phyloP scores from a whole-genome alignment of 1,139 yeast species.

The Suhomyces chickasaworum region DNA sequence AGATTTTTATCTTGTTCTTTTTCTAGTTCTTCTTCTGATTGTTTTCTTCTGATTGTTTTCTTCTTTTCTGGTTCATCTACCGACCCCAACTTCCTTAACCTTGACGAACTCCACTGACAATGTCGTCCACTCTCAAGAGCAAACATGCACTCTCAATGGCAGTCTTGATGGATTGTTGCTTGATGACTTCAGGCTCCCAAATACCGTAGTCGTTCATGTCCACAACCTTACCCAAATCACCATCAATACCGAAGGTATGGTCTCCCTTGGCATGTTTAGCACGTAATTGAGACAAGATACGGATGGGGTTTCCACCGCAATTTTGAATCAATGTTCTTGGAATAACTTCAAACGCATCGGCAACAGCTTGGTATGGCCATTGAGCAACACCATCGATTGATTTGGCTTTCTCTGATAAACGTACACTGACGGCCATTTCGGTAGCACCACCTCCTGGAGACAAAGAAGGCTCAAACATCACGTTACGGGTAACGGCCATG shows the following conservation, averaged over 20 bases:
- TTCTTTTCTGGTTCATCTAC: too few relatives aligned
- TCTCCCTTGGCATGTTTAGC: constrained; percentile 95
- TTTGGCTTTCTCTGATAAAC: constrained; percentile 87
- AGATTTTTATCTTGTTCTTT: too few relatives aligned
- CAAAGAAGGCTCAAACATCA: constrained; percentile 89
- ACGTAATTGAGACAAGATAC: constrained; percentile 84
- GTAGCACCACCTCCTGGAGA: constrained; percentile 99
- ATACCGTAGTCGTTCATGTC: constrained; percentile 96
- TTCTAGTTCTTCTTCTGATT: too few relatives aligned
- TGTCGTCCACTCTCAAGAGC: constrained; percentile 93
- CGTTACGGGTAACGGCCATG: constrained; percentile 96
- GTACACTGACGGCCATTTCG: constrained; percentile 96
- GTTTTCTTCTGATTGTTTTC: too few relatives aligned
- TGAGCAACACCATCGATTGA: constrained; percentile 92
- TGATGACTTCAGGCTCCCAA: constrained; percentile 99
- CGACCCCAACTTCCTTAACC: background rate
- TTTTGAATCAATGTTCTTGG: constrained; percentile 97
- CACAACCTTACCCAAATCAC: constrained; percentile 89
- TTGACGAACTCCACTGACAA: constrained; percentile 90
- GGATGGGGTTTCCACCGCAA: constrained; percentile 96
- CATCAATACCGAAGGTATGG: constrained; percentile 88
- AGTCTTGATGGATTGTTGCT: constrained; percentile 94
- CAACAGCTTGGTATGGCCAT: constrained; percentile 99
- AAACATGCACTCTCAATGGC: constrained; percentile 97
- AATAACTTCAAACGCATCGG: constrained; percentile 97